Evolutionary conservation across 2,329 filamentous ascomycete genomes (phyloP), one percentile per base, ranked within the genome.

Genomic region (Hymenoscyphus albidus): DNA sequence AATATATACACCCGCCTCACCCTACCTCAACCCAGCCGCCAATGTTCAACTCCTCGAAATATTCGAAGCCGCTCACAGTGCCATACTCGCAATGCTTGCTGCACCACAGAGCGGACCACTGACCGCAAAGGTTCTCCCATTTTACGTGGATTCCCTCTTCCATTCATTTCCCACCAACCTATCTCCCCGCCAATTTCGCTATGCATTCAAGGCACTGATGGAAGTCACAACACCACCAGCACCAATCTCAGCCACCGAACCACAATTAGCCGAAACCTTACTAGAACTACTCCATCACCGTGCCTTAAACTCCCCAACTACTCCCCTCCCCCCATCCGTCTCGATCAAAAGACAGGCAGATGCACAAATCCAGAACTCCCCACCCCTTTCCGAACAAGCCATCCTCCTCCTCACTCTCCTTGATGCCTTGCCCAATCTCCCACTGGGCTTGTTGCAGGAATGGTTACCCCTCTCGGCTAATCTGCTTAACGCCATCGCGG

Each of bases 51-150:
- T 90, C 10, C 77, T 88, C 2, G 83, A 88, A 51, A 86, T 90
- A 32, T 91, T 91, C 70, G 88, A 92, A 77, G 87, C 88, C 5
- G 88, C 88, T 1, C 88, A 92, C 73, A 88, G 86, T 66, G 82
- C 89, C 35, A 86, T 87, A 75, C 80, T 92, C 12, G 83, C 88
- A 2, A 84, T 89, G n/a, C 83, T 91, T 39, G 87, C 87, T 0
- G 83, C 87, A 10, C 87, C 88, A 1, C 83, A 85, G 66, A 89
- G 87, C 64, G 83, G 84, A 1, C 81, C 83, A 22, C 74, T 90
- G 5, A 83, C 87, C 12, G 80, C 83, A 2, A 84, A 82, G 69
- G 82, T 89, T 68, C 77, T 91, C 0, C 87, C 88, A 0, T 87
- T 87, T 72, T 91, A 92, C 71, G 83, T 90, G 22, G 84, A 89